A percentile compares a stretch with the other conserved stretches of the same genome.
phyloP scores from a whole-genome alignment of 768 basidiomycete genomes.

The Amanita jacksonii region DNA sequence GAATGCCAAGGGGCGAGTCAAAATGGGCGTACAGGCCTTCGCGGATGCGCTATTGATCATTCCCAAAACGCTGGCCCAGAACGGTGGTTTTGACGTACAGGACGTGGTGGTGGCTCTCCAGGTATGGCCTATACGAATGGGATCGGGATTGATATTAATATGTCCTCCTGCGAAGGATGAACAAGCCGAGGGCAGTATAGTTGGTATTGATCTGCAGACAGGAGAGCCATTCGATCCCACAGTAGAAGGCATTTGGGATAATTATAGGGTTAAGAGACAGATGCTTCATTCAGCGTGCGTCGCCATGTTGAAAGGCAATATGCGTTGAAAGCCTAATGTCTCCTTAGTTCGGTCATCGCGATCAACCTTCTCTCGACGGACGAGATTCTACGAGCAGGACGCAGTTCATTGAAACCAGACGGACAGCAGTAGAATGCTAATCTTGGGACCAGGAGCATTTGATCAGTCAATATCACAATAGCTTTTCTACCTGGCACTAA shows the following conservation, averaged over 20 bases:
- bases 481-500: conserved; percentile 2
- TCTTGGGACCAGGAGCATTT: too few relatives aligned
- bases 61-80: conserved; percentile 92
- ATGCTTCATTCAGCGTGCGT: conserved; percentile 91
- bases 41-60: conserved; percentile 92
- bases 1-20: conserved; percentile 84
- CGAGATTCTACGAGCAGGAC: conserved; percentile 87
- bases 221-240: conserved; percentile 97
- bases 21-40: conserved; percentile 96
- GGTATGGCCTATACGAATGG: conserved; percentile 34
- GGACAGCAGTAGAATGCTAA: conserved; percentile 38
- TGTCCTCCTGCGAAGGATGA: conserved; percentile 67
- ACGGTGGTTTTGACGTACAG: conserved; percentile 96
- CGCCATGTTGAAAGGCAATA: neutral
- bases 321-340: conserved; percentile 15
- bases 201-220: conserved; percentile 86
- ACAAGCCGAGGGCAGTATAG: conserved; percentile 85
- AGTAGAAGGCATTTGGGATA: conserved; percentile 96
- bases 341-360: conserved; percentile 77
- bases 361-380: conserved; percentile 93
- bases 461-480: too few relatives aligned
- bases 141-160: too few relatives aligned
- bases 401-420: conserved; percentile 80
- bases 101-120: conserved; percentile 89
- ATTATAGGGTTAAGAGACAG: conserved; percentile 96